Evolutionary conservation across 257 asterid species (phyloP), one percentile per base, ranked within the genome.

Genomic region (Craterostigma plantagineum): DNA sequence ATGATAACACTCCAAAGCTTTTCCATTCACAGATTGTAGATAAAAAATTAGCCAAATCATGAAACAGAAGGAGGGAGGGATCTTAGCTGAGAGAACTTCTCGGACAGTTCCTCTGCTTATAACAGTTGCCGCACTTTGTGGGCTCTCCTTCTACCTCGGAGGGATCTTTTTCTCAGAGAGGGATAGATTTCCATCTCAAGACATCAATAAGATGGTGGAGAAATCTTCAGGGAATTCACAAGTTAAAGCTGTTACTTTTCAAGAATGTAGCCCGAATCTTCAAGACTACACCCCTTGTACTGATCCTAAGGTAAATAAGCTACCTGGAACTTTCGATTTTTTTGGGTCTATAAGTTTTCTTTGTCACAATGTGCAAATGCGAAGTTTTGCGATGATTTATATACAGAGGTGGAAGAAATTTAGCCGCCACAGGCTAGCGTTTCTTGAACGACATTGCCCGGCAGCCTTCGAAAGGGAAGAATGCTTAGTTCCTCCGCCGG

Each of bases 381-480:
- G 30, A 6, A 23, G 2, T 23, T 6, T 23, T 23, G 30, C 30
- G 30, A 2, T 23, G 6, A 2, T 23, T 23, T 23, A 23, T 23
- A 23, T 23, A 6, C 68, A 83, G 95, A 71, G 93, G 67, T 83
- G 95, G 95, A 79, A 48, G 65, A 74, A 65, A 69, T 83, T 58
- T 34, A 56, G 67, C 40, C 35, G 57, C 52, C 81, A 67, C 52
- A 68, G 93, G 3, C 75, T 83, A 39, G 49, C 79, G 17, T 80
- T 77, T 43, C 45, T 79, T 42, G 97, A 86, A 63, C 76, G 94
- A 16, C 94, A 86, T 62, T 86, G 97, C 65, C 97, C 97, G 54
- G 93, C 94, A 3, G 54, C 48, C 3, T 69, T 54, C 34, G 94
- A 81, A 60, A 78, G 65, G 66, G 64, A 65, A 53, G 93, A 76